Evolutionary conservation across 148 eudicot species (phyloP), one percentile per base, ranked within the genome.

Genomic region (Chenopodium suecicum): DNA sequence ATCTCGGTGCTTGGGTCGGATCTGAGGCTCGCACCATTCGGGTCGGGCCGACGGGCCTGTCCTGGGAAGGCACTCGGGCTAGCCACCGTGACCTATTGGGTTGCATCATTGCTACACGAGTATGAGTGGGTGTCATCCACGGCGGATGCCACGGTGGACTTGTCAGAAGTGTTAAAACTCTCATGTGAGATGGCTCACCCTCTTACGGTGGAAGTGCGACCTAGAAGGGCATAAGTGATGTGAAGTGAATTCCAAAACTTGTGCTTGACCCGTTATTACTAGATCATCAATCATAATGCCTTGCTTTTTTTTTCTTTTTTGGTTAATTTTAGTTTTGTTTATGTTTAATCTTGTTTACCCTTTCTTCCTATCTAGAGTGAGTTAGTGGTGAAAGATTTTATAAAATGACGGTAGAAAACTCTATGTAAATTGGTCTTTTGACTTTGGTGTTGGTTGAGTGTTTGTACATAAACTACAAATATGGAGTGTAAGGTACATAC

Each of bases 131-230:
- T 27, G 65, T 68, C 67, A 23, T 34, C 80, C 4, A 9, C 50
- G 0, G 70, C 73, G 25, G 68, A 58, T 20, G 62, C 29, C 7
- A 44, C 13, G 20, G 91, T 91, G 73, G 90, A 94, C 72, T 81
- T 94, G 76, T 86, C 94, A 2, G 98, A 94, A 81, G 85, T 85
- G 37, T 56, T 94, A 4, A 92, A 77, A 84, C 82, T 94, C 0
- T 94, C 98, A 2, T 90, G 97, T 76, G 98, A 94, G 81, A 92
- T 92, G 98, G 91, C 88, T n/a, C 84, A 88, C 20, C 94, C 98
- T 6, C 89, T 94, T 37, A 50, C 48, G 7, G 94, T 82, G 37
- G 67, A 77, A 19, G 82, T 88, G 67, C 83, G 79, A 20, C 77
- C 82, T 44, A 88, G 94, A 85, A 87, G 90, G 52, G 62, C 14